Conservation (phyloP, 495 filamentous ascomycete genomes). For the Thermochaetoides thermophila region DNA sequence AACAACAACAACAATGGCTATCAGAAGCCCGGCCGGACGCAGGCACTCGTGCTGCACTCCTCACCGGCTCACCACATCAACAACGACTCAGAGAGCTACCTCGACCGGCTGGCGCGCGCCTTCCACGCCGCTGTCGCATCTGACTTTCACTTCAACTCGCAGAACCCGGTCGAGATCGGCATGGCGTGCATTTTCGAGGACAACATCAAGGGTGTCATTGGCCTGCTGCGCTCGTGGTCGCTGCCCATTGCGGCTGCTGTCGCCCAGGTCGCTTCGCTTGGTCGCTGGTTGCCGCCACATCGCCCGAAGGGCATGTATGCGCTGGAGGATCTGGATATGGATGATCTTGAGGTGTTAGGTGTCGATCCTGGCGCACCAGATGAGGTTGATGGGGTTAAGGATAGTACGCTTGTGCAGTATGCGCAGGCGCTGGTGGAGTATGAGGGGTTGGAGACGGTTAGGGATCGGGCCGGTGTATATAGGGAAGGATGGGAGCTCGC, state of each 20-base stretch:
- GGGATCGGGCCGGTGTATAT: slow-evolving; percentile 19
- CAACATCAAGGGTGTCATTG: slow-evolving; percentile 55
- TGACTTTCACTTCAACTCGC: slow-evolving; percentile 54
- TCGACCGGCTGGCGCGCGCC: slow-evolving; percentile 32
- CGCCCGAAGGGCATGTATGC: slow-evolving; percentile 19
- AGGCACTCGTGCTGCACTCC: slow-evolving; percentile 23
- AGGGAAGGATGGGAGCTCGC: slow-evolving; percentile 78
- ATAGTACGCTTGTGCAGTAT: slow-evolving; percentile 61
- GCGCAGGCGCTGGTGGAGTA: slow-evolving; percentile 40
- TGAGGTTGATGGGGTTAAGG: slow-evolving; percentile 40
- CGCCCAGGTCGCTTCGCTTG: slow-evolving; percentile 61
- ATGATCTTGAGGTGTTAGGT: slow-evolving; percentile 40
- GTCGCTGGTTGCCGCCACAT: slow-evolving; percentile 54
- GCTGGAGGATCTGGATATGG: slow-evolving; percentile 33
- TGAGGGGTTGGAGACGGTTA: slow-evolving; percentile 19
- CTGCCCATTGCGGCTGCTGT: slow-evolving; percentile 57
- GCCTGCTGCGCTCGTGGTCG: slow-evolving; percentile 64
- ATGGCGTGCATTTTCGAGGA: slow-evolving; percentile 67
- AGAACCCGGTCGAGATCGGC: slow-evolving; percentile 58
- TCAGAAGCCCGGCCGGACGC: slow-evolving; percentile 12
- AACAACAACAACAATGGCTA: background rate
- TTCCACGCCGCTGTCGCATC: slow-evolving; percentile 32
- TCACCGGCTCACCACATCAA: background rate
- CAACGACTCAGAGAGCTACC: slow-evolving; percentile 23
- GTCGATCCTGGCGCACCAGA: slow-evolving; percentile 30